Percentiles rank a stretch among this genome's conserved stretches.
Conservation (phyloP, 2,329 filamentous ascomycete species). For the Fusarium anguioides region DNA sequence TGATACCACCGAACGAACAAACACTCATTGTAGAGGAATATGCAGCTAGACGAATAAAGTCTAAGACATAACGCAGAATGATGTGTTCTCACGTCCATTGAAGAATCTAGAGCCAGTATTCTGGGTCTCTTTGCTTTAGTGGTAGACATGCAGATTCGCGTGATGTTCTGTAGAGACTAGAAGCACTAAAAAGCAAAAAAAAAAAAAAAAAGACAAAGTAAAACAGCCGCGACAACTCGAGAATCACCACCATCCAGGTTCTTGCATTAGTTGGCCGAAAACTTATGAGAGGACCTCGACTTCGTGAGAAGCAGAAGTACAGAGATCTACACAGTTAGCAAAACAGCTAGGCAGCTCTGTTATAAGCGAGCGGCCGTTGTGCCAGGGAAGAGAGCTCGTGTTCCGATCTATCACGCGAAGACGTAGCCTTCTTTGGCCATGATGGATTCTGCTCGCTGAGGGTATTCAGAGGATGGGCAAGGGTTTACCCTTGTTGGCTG, state of each 20-base stretch:
- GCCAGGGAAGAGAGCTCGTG: constrained; percentile 13
- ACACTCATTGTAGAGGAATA: not conserved
- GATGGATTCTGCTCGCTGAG: constrained; percentile 17
- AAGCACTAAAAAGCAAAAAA: constrained; percentile 1
- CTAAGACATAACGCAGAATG: not conserved
- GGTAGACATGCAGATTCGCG: not conserved
- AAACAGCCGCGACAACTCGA: not conserved
- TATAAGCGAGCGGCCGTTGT: constrained; percentile 32
- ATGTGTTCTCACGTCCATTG: not conserved
- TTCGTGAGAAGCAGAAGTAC: constrained; percentile 11
- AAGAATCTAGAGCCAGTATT: not conserved
- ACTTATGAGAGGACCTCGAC: not conserved
- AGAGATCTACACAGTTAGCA: constrained; percentile 37
- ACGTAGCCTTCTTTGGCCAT: constrained; percentile 6
- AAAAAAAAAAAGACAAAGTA: not conserved
- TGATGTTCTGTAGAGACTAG: not conserved
- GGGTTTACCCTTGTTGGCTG: constrained; percentile 23
- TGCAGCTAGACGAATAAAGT: not conserved
- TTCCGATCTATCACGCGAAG: constrained; percentile 4
- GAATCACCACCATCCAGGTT: constrained; percentile 3
- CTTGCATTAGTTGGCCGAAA: not conserved
- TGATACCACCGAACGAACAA: not conserved
- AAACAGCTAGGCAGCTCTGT: constrained; percentile 32
- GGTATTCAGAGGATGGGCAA: constrained; percentile 28
- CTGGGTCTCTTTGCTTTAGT: not conserved